phyloP scores from a whole-genome alignment of 805 yeast species.

The Jamesozyma spencerorum region DNA sequence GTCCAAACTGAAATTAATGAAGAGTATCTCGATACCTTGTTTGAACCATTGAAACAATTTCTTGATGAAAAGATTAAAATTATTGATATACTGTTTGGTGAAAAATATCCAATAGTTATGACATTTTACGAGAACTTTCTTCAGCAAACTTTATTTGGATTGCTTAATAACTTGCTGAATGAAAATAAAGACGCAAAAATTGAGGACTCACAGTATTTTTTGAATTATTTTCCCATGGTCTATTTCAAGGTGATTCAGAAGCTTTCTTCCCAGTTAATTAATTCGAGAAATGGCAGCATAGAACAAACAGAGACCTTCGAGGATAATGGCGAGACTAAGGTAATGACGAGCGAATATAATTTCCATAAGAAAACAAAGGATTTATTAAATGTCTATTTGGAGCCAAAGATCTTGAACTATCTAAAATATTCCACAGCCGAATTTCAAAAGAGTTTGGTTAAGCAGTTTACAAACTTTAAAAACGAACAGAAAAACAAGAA shows the following conservation, averaged over 20 bases:
- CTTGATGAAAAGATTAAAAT: slow-evolving; percentile 31
- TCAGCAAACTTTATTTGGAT: slow-evolving; percentile 29
- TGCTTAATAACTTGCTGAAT: slow-evolving; percentile 20
- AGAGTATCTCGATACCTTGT: slow-evolving; percentile 17
- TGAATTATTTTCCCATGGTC: slow-evolving; percentile 27
- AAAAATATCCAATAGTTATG: slow-evolving; percentile 33
- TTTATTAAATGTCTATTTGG: slow-evolving; percentile 33
- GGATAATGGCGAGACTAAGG: neutral
- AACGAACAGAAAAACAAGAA: slow-evolving; percentile 27
- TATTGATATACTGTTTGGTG: slow-evolving; percentile 33
- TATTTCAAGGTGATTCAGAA: slow-evolving; percentile 23
- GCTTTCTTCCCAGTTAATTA: slow-evolving; percentile 31
- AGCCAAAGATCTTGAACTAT: slow-evolving; percentile 29
- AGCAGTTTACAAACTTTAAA: slow-evolving; percentile 20
- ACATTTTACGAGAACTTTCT: slow-evolving; percentile 32
- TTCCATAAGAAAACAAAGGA: slow-evolving; percentile 26
- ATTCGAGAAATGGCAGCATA: slow-evolving; percentile 29
- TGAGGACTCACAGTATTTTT: slow-evolving; percentile 8
- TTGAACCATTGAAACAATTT: slow-evolving; percentile 21
- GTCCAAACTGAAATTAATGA: slow-evolving; percentile 4
- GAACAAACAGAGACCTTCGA: neutral
- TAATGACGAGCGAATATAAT: neutral
- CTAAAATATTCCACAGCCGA: slow-evolving; percentile 25
- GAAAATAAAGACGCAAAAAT: slow-evolving; percentile 6
- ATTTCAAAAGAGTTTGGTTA: slow-evolving; percentile 24